phyloP scores from a whole-genome alignment of 768 basidiomycete species.

The Porphyrellus cyaneotinctus region DNA sequence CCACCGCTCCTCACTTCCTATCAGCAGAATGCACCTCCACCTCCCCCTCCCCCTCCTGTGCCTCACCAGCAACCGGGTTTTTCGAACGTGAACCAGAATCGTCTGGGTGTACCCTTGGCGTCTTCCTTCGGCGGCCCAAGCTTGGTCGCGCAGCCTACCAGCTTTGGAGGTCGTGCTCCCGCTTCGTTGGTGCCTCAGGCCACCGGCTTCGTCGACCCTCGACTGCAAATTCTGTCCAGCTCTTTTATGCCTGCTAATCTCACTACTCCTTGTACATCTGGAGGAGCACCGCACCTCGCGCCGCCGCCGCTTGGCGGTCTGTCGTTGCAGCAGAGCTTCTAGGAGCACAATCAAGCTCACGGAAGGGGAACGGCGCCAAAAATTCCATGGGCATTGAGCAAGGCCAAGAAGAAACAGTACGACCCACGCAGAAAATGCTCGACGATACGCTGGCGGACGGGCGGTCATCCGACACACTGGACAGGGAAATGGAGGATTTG shows the following conservation, averaged over 20 bases:
- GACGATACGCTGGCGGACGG: constrained; percentile 69
- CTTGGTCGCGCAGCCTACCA: constrained; percentile 29
- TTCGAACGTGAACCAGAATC: constrained; percentile 51
- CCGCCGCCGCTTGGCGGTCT: constrained; percentile 43
- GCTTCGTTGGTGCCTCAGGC: constrained; percentile 62
- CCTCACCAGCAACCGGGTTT: constrained; percentile 46
- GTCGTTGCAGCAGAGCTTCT: constrained; percentile 78
- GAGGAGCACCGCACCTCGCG: constrained; percentile 60
- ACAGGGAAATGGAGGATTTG: constrained; percentile 84
- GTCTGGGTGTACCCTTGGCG: constrained; percentile 33
- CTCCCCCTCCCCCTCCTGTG: constrained; percentile 31
- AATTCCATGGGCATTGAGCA: constrained; percentile 82
- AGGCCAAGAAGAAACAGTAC: constrained; percentile 93
- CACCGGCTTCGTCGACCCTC: constrained; percentile 80
- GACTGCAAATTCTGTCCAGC: constrained; percentile 81
- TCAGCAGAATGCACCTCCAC: constrained; percentile 46
- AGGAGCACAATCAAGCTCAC: constrained; percentile 77
- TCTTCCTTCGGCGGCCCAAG: constrained; percentile 11
- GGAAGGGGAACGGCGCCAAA: constrained; percentile 61
- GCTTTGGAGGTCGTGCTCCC: constrained; percentile 45
- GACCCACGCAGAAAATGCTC: constrained; percentile 78
- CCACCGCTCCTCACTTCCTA: constrained; percentile 62
- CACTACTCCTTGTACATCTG: constrained; percentile 54
- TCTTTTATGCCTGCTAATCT: constrained; percentile 84
- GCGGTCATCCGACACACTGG: constrained; percentile 86